Evolutionary conservation across 371 early-diverging fungal genomes (phyloP).

Genomic region (Mucor piriformis): DNA sequence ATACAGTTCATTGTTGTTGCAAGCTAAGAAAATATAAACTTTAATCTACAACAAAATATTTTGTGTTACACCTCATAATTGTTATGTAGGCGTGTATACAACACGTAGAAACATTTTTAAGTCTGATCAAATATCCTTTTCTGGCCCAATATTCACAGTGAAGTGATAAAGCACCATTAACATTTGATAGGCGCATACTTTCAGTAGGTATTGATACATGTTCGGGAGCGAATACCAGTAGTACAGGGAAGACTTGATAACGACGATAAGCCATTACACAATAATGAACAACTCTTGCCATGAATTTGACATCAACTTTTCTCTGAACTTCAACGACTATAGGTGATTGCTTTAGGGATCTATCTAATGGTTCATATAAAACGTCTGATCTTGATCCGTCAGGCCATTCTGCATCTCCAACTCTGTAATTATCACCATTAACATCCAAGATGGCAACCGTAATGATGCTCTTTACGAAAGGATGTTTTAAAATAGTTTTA

Average conservation of each 20-base stretch:
- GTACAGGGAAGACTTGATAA: conserved; percentile 15
- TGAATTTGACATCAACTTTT: conserved; percentile 14
- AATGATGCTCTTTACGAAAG: conserved; percentile 9
- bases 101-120: too few species aligned
- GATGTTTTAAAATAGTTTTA: conserved; percentile 16
- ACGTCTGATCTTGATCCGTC: conserved; percentile 16
- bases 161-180: conserved; percentile 17
- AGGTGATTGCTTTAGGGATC: conserved; percentile 10
- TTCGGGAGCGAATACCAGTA: conserved; percentile 12
- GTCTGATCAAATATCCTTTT: conserved; percentile 10
- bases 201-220: conserved; percentile 12
- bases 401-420: conserved; percentile 18
- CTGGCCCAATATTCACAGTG: conserved; percentile 19
- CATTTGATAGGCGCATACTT: conserved; percentile 13
- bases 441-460: conserved; percentile 12
- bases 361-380: conserved; percentile 13
- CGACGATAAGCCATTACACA: conserved; percentile 21
- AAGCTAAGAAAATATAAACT: too few species aligned
- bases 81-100: too few species aligned
- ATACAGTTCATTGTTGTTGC: too few species aligned
- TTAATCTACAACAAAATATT: too few species aligned
- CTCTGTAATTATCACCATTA: conserved; percentile 15
- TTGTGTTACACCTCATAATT: too few species aligned
- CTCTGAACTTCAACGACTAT: conserved; percentile 18
- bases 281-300: conserved; percentile 7